These are phyloP conservation scores for Cnidoscolus chayamansa DNA, from an alignment of 441 rosid genomes.

Conservation along the genomic window DNA sequence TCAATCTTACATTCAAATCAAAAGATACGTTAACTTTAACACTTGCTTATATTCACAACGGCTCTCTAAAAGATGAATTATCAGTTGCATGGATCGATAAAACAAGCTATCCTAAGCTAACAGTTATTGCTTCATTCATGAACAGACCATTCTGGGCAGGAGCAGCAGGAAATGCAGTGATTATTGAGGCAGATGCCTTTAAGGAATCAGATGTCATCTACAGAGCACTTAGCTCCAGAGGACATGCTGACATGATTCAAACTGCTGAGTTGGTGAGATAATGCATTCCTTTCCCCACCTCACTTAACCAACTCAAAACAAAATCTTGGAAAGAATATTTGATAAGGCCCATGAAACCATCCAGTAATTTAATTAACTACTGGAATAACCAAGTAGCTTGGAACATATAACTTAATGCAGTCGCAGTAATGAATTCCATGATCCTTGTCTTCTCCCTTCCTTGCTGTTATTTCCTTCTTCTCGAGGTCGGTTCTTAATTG, in stretches of 20 bases:
- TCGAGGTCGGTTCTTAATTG: too few species aligned
- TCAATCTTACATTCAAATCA: background rate
- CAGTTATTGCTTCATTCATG: constrained; percentile 22
- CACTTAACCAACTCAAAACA: background rate
- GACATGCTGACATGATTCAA: constrained; percentile 85
- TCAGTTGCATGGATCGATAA: background rate
- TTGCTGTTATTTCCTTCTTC: too few species aligned
- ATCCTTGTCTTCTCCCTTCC: too few species aligned
- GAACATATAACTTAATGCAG: background rate
- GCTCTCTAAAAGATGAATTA: background rate
- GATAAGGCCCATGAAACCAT: background rate
- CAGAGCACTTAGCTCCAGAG: constrained; percentile 84
- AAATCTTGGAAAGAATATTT: background rate
- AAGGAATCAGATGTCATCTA: constrained; percentile 93
- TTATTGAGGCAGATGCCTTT: constrained; percentile 96
- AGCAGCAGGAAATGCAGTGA: constrained; percentile 79
- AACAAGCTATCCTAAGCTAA: constrained; percentile 7
- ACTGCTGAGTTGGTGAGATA: constrained; percentile 78
- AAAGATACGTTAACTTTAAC: background rate
- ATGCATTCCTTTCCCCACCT: background rate
- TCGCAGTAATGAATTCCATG: background rate
- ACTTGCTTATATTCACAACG: too few species aligned
- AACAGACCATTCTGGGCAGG: constrained; percentile 92
- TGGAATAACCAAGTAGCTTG: background rate
- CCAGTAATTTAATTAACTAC: background rate